Percentiles rank a stretch among this genome's conserved stretches.
Evolutionary conservation across 441 rosid species (phyloP).

Genomic region (Manihot esculenta): DNA sequence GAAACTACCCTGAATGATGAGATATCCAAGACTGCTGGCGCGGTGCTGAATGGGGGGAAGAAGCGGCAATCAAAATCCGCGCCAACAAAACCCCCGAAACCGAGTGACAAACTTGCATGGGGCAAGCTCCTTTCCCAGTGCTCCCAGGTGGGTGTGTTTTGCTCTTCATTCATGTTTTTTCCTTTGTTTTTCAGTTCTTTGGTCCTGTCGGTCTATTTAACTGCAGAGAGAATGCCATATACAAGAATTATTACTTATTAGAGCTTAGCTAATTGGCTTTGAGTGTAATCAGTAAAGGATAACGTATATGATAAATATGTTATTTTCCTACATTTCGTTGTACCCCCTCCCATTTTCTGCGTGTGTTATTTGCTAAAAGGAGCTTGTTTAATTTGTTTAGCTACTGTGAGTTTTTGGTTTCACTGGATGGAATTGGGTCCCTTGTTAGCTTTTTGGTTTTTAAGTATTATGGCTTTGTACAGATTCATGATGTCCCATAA

Average conservation of each 20-base stretch:
- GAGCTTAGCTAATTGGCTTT: neutral
- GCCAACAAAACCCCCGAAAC: conserved; percentile 37
- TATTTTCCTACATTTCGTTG: neutral
- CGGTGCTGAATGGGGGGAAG: conserved; percentile 38
- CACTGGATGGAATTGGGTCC: neutral
- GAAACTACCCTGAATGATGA: conserved; percentile 50
- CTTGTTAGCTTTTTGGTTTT: neutral
- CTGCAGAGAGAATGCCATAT: neutral
- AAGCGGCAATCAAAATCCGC: conserved; percentile 33
- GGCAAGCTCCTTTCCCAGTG: conserved; percentile 91
- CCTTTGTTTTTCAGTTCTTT: neutral
- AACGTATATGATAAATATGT: neutral
- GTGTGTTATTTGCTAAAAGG: neutral
- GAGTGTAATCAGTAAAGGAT: neutral
- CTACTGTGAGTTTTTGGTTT: neutral
- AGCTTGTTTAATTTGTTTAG: neutral
- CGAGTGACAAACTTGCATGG: conserved; percentile 71
- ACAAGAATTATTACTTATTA: neutral
- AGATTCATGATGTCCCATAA: neutral
- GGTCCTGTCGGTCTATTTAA: neutral
- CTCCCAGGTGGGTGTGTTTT: conserved; percentile 51
- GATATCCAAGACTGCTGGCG: conserved; percentile 48
- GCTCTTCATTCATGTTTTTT: neutral
- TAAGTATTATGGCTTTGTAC: neutral
- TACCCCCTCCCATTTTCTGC: neutral